phyloP scores from a whole-genome alignment of 1,284 basidiomycete species.

The Hemileia vastatrix region DNA sequence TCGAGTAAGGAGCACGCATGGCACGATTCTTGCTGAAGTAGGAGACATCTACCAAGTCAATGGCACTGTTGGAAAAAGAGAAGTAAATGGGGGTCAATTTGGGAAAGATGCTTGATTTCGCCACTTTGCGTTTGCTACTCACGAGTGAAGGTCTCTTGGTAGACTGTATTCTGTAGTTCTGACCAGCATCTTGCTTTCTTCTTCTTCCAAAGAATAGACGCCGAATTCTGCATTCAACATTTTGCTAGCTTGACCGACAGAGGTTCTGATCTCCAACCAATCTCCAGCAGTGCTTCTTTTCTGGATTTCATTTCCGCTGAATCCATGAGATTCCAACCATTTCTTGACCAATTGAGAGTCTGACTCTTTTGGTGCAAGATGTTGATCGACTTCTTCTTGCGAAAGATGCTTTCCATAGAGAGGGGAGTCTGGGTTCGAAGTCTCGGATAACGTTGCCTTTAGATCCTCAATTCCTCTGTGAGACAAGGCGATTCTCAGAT shows the following conservation, averaged over 20 bases:
- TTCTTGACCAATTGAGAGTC: constrained; percentile 48
- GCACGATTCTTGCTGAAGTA: neutral
- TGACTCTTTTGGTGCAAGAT: constrained; percentile 46
- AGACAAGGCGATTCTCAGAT: neutral
- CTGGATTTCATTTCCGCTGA: constrained; percentile 42
- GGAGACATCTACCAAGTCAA: neutral
- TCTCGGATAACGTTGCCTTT: neutral
- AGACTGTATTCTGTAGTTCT: constrained; percentile 18
- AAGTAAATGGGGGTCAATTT: neutral
- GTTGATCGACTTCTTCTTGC: constrained; percentile 49
- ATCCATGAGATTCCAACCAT: constrained; percentile 53
- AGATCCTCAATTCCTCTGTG: neutral
- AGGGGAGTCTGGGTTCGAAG: constrained; percentile 51
- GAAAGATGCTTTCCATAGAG: constrained; percentile 52
- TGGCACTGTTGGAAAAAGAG: neutral
- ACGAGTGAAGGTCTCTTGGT: constrained; percentile 8
- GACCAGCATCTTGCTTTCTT: neutral
- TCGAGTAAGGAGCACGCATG: neutral
- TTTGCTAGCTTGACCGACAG: constrained; percentile 53
- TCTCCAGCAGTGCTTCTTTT: constrained; percentile 50
- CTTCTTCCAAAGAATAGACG: constrained; percentile 21
- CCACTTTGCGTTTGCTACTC: neutral
- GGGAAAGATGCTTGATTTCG: neutral
- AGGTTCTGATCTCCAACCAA: constrained; percentile 53
- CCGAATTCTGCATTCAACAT: constrained; percentile 35